Evolutionary conservation across 2,329 filamentous ascomycete species (phyloP).

Genomic region (Trichoderma oligosporum): DNA sequence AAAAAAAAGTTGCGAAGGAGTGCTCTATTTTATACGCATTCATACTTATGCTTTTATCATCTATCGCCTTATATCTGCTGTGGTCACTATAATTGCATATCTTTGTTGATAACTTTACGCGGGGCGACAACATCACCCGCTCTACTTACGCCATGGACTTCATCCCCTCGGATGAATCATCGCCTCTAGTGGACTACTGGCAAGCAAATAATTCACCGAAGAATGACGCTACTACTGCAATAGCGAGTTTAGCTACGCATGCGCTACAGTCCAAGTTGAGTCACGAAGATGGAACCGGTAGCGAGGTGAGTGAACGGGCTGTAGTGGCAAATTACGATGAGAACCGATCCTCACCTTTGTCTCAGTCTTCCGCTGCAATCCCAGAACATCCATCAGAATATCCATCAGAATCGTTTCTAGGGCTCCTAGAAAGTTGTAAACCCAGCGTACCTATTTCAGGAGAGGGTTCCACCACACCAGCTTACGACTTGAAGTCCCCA

Average conservation of each 20-base stretch:
- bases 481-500: background rate
- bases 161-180: slow-evolving; percentile 15
- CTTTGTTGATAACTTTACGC: slow-evolving; percentile 1
- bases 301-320: background rate
- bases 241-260: slow-evolving; percentile 12
- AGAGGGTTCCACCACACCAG: background rate
- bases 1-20: background rate
- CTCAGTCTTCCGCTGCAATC: background rate
- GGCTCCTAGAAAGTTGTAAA: slow-evolving; percentile 5
- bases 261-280: background rate
- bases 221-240: background rate
- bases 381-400: no score
- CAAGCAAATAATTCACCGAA: background rate
- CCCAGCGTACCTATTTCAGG: background rate
- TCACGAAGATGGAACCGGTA: background rate
- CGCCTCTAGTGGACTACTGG: slow-evolving; percentile 16
- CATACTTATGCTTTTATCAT: slow-evolving; percentile 2
- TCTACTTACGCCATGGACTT: slow-evolving; percentile 17
- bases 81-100: background rate
- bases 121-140: slow-evolving; percentile 6
- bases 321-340: slow-evolving; percentile 2
- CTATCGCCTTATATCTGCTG: background rate
- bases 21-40: background rate
- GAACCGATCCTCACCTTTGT: slow-evolving; percentile 13
- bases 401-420: slow-evolving; percentile 8